Base-by-base conservation (phyloP, 257 asterid species). In the Lithospermum erythrorhizon region DNA sequence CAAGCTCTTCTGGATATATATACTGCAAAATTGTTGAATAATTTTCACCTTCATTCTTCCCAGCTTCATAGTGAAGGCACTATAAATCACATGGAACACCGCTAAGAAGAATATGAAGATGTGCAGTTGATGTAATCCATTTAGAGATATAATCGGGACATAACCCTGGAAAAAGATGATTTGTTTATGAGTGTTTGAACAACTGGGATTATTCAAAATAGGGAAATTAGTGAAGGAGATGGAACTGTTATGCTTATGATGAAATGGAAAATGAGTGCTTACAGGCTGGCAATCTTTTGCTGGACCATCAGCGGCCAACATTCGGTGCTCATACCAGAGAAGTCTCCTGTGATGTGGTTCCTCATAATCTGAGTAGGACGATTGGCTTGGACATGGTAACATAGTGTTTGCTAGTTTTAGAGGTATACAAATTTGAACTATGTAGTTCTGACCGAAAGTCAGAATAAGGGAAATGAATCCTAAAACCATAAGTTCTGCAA, bases 401-500 rank as follows among this genome's bases (percentile, higher is more conserved):
- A 91, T 86, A 6, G 95, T 88, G 65, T 73, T 51, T 52, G 84
- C 87, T 7, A 73, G 21, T 20, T 61, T 24, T 16, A 68, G 72
- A 24, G 95, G 83, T 61, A 91, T 84, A 77, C 98, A 91, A 22
- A 91, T 67, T 65, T 51, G 62, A 9, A 83, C 71, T 21, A 91
- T 91, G 94, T 82, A 86, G 78, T 71, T 86, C 73, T 91, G 98
- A 16, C 97, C 87, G 51, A 91, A 91, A 49, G 96, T 88, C 57
- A 91, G 70, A 56, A 91, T 77, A 55, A 91, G 73, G 64, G 98
- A 91, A 73, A 91, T 91, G 81, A 91, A 91, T 25, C 98, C 98
- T 65, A 91, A 69, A 76, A 88, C 81, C 98, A 91, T 91, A 75
- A 91, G 95, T 85, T 91, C 98, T 91, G 95, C 55, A 69, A 53